Evolutionary conservation across 768 basidiomycete species (phyloP).

Genomic region (Kwoniella pini): DNA sequence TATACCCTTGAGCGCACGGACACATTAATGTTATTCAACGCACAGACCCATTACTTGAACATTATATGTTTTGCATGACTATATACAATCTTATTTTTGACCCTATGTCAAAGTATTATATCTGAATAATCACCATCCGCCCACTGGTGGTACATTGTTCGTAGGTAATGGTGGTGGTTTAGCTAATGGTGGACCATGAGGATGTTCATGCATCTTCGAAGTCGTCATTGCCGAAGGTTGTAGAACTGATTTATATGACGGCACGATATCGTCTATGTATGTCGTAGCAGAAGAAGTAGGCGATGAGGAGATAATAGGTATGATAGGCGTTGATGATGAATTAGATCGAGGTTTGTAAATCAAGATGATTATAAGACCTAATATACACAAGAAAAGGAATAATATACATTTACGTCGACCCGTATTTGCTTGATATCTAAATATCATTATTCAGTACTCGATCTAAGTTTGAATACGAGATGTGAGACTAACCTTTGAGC

Average conservation of each 20-base stretch:
- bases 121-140: too few relatives aligned
- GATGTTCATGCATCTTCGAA: constrained; percentile 1
- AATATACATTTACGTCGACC: constrained; percentile 92
- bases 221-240: background rate
- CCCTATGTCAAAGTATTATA: background rate
- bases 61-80: too few relatives aligned
- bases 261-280: background rate
- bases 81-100: too few relatives aligned
- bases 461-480: background rate
- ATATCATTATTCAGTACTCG: background rate
- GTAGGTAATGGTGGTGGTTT: constrained; percentile 27
- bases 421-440: constrained; percentile 89
- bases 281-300: background rate
- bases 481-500: constrained; percentile 70
- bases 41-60: too few relatives aligned
- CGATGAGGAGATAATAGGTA: constrained; percentile 12
- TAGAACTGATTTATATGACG: background rate
- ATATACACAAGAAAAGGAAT: constrained; percentile 82
- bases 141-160: background rate
- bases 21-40: too few relatives aligned
- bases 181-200: constrained; percentile 22
- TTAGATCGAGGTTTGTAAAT: constrained; percentile 79
- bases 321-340: constrained; percentile 7
- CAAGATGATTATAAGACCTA: constrained; percentile 80
- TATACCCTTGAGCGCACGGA: too few relatives aligned